Conservation (phyloP, 192 early-diverging fungal genomes). For the Cetraspora pellucida region DNA sequence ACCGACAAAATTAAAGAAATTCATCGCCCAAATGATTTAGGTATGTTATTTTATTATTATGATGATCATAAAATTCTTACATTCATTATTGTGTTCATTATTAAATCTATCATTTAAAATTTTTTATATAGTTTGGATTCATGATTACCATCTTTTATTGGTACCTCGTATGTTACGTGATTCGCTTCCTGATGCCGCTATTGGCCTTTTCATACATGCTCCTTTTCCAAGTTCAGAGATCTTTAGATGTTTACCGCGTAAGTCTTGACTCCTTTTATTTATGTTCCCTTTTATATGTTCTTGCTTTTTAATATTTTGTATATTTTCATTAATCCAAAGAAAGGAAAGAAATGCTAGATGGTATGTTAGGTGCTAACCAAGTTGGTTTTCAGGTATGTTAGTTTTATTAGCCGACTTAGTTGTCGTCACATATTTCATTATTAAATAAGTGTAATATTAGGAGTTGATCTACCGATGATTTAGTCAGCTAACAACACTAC, state of each 20-base stretch:
- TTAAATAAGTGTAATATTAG: too few relatives aligned
- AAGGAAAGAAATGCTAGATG: constrained; percentile 80
- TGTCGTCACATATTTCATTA: too few relatives aligned
- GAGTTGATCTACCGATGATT: too few relatives aligned
- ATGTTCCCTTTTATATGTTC: neutral
- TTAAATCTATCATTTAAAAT: neutral
- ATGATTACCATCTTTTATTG: constrained; percentile 96
- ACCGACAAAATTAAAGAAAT: constrained; percentile 69
- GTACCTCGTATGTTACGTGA: constrained; percentile 87
- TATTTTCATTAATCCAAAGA: constrained; percentile 39
- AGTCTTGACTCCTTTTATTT: constrained; percentile 29
- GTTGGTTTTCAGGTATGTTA: constrained; percentile 89
- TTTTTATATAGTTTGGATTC: constrained; percentile 86
- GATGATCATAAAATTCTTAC: neutral
- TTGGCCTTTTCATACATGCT: constrained; percentile 95
- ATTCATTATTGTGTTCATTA: constrained; percentile 21
- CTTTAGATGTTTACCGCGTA: constrained; percentile 86
- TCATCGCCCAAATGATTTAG: constrained; percentile 78
- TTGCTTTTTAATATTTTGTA: neutral
- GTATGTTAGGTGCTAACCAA: constrained; percentile 89
- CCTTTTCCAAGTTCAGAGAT: constrained; percentile 97
- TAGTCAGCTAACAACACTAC: too few relatives aligned
- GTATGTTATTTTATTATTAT: constrained; percentile 47
- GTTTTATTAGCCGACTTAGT: too few relatives aligned
- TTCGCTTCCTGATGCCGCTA: constrained; percentile 75